These are phyloP conservation scores for Themeda triandra DNA, from an alignment of 176 grass and related monocot species.

Conservation along the genomic window DNA sequence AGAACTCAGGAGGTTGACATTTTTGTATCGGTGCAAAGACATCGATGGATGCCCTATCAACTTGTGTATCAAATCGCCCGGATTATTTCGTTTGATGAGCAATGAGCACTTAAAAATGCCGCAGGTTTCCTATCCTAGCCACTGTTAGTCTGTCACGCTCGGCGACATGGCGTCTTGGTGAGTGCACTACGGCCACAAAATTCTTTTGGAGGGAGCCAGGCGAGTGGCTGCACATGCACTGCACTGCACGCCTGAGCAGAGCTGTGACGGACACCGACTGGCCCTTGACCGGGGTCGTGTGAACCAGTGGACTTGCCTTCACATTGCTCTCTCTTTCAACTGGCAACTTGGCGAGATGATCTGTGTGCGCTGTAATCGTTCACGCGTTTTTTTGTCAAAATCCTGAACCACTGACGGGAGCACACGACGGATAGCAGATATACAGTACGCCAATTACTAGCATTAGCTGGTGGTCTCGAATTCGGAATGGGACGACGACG, in stretches of 20 bases:
- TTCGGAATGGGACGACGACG: neutral
- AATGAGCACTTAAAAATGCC: neutral
- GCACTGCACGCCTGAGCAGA: neutral
- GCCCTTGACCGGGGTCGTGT: slow-evolving; percentile 27
- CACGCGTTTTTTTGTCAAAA: slow-evolving; percentile 33
- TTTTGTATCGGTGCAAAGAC: neutral
- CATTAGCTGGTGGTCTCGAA: neutral
- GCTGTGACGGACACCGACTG: slow-evolving; percentile 4
- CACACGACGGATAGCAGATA: neutral
- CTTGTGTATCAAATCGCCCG: neutral
- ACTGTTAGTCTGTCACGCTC: neutral
- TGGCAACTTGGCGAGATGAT: neutral
- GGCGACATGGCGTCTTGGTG: neutral
- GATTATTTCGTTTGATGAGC: neutral
- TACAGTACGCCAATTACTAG: neutral
- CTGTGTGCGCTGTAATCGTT: neutral
- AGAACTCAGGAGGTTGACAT: neutral
- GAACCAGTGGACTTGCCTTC: slow-evolving; percentile 7
- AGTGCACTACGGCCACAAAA: neutral
- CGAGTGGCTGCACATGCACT: no score
- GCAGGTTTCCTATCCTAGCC: neutral
- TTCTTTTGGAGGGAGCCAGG: neutral
- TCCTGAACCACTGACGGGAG: neutral
- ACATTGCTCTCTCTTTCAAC: neutral
- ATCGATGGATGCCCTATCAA: no score